Conservation (phyloP, 2,329 filamentous ascomycete genomes). For the Colletotrichum lentis region DNA sequence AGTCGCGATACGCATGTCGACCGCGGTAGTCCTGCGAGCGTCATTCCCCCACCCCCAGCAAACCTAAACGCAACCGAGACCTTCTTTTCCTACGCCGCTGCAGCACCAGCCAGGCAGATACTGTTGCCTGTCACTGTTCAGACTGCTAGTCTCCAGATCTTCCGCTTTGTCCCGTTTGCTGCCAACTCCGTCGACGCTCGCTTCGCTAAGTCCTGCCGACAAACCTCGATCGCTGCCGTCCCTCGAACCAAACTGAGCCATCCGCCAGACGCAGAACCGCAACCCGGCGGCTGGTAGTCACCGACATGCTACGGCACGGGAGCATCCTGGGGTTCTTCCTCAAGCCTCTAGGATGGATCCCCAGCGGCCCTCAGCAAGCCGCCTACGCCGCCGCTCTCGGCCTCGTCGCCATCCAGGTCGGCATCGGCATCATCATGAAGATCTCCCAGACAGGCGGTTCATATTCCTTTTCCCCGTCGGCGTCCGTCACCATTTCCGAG, state of each 20-base stretch:
- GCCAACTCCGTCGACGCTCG: conserved; percentile 22
- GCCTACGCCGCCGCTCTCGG: conserved; percentile 45
- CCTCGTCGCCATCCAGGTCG: conserved; percentile 47
- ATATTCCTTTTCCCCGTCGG: conserved; percentile 45
- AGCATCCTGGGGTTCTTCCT: conserved; percentile 36
- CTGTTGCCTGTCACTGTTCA: background rate
- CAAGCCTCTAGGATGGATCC: conserved; percentile 36
- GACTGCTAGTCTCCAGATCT: background rate
- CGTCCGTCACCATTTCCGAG: conserved; percentile 47
- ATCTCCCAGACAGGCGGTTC: conserved; percentile 42
- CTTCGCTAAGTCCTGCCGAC: conserved; percentile 10
- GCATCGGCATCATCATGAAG: conserved; percentile 48
- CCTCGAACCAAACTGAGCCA: background rate
- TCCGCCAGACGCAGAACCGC: conserved; percentile 11
- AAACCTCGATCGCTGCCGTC: background rate
- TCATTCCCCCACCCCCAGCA: conserved; percentile 26
- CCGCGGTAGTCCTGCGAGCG: conserved; percentile 15
- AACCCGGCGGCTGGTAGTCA: conserved; percentile 16
- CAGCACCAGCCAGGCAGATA: background rate
- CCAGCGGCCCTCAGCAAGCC: conserved; percentile 38
- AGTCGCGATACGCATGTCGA: conserved; percentile 28
- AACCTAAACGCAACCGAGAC: conserved; percentile 29
- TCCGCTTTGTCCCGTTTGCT: conserved; percentile 1
- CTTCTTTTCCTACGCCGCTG: conserved; percentile 12
- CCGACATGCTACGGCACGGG: conserved; percentile 34